Conservation (phyloP, 768 basidiomycete genomes). For the Epithele typhae region DNA sequence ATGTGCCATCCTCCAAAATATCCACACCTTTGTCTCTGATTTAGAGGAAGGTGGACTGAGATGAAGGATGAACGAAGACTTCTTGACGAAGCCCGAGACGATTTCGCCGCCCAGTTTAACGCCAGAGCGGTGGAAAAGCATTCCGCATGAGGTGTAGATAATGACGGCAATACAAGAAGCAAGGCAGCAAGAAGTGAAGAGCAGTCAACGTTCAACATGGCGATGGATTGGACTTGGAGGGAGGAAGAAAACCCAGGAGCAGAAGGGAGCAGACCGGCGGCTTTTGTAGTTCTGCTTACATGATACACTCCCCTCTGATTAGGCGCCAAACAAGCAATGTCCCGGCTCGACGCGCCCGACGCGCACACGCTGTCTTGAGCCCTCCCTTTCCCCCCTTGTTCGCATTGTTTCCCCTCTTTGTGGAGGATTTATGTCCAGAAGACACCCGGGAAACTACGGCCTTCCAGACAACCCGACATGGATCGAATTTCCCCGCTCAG, state of each 20-base stretch:
- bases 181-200: not conserved
- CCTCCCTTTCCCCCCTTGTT: not conserved
- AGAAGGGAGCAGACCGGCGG: not conserved
- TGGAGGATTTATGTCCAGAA: slow-evolving; percentile 7
- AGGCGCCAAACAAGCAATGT: not conserved
- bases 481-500: slow-evolving; percentile 57
- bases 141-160: slow-evolving; percentile 31
- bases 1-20: slow-evolving; percentile 40
- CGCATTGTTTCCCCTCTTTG: not conserved
- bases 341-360: not conserved
- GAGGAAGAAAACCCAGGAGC: not conserved
- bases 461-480: slow-evolving; percentile 51
- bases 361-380: not conserved
- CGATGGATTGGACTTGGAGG: too few species aligned
- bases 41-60: slow-evolving; percentile 55
- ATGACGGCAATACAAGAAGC: slow-evolving; percentile 5
- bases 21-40: slow-evolving; percentile 32
- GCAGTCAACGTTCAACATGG: not conserved
- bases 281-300: not conserved
- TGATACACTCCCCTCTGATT: not conserved
- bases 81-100: too few species aligned
- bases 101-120: slow-evolving; percentile 72
- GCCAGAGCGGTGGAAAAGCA: slow-evolving; percentile 39
- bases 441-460: slow-evolving; percentile 3
- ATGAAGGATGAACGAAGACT: slow-evolving; percentile 29